Base-by-base conservation (phyloP, 139 green algal species). In the Chlorella sp. region DNA sequence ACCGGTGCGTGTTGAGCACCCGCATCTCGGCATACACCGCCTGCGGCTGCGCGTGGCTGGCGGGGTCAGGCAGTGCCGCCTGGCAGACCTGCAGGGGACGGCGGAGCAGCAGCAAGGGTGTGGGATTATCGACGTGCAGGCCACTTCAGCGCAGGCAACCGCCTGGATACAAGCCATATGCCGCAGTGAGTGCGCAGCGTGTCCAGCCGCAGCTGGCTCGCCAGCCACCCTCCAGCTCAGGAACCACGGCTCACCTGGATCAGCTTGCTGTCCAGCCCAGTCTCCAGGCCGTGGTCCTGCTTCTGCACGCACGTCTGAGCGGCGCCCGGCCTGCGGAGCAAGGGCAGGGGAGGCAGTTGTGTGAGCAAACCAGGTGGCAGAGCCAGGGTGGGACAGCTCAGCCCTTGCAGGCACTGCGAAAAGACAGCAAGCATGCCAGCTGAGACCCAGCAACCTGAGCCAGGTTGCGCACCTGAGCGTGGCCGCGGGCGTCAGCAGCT, bases 201-300 rank as follows among this genome's bases (percentile, higher is more conserved):
- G n/a, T n/a, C n/a, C n/a, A n/a, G n/a, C n/a, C n/a, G n/a, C n/a
- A n/a, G n/a, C n/a, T n/a, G n/a, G n/a, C n/a, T n/a, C n/a, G n/a
- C n/a, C n/a, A n/a, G n/a, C n/a, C n/a, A n/a, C n/a, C n/a, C n/a
- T n/a, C n/a, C n/a, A n/a, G n/a, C n/a, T n/a, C n/a, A n/a, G n/a
- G n/a, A n/a, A n/a, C n/a, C n/a, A n/a, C n/a, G n/a, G n/a, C n/a
- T n/a, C 28, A 88, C 83, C 34, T 82, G 75, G 34, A 99, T 95
- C 57, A 99, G 94, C 73, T 93, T 74, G 64, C 94, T 83, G 87
- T 99, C 95, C 63, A 99, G 88, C 0, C 91, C 91, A 0, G 89
- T 81, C 78, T 98, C 94, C 83, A 99, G 91, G 11, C 89, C 94
- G 86, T 99, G 96, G 86, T 99, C 95, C 88, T 96, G 92, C 78